Base-by-base conservation (phyloP, 108 stramenopile genomes). In the Pseudonitzschia delicatissima region DNA sequence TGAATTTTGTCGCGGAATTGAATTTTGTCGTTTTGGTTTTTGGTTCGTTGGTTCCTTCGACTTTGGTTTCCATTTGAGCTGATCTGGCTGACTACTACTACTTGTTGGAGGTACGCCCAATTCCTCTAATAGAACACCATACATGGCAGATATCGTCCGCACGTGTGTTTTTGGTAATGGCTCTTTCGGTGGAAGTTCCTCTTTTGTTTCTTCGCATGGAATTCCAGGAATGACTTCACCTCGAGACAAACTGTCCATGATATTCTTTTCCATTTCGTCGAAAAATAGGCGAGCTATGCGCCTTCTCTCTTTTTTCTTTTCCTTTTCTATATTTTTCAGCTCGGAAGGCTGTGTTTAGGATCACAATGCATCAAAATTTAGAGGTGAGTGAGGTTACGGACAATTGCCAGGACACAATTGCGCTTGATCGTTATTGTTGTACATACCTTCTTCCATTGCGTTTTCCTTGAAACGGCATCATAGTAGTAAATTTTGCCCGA, bases 401-500 rank as follows among this genome's bases (percentile, higher is more conserved):
- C n/a, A n/a, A n/a, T n/a, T n/a, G n/a, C n/a, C n/a, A n/a, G n/a
- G n/a, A n/a, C n/a, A n/a, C n/a, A n/a, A n/a, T n/a, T n/a, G n/a
- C n/a, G n/a, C n/a, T n/a, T n/a, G n/a, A n/a, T n/a, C n/a, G n/a
- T n/a, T n/a, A n/a, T n/a, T n/a, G n/a, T 2, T 6, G 23, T 48
- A 6, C 47, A 6, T 21, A 48, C 47, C 47, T 57, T 77, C 76
- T 85, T 60, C 90, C 90, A 91, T 71, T 84, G 82, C 13, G 81
- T 80, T 57, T 68, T 63, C 44, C 76, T 57, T 29, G 83, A 72
- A 26, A 79, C 73, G 11, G 77, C 58, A 55, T 82, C 68, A 57
- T 86, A 91, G 51, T 87, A 91, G 51, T 91, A 91, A 20, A 78
- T 84, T 40, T 72, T 71, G 25, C 85, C 85, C 7, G 90, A 68